Conservation (phyloP, 2,329 filamentous ascomycete genomes). For the Drechslerella stenobrocha region DNA sequence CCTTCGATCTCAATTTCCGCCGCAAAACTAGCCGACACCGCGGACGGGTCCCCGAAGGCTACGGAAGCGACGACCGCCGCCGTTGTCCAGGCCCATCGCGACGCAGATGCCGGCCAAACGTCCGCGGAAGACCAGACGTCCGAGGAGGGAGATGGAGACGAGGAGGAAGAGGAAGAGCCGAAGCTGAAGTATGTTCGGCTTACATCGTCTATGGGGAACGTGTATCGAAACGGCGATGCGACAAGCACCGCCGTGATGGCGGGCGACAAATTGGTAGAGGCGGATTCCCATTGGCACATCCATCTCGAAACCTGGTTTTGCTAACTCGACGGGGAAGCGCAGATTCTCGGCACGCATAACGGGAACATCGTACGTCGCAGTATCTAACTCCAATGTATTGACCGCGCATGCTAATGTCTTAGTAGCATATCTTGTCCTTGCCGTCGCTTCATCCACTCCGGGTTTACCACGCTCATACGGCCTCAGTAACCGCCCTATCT, state of each 20-base stretch:
- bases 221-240: slow-evolving; percentile 94
- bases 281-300: slow-evolving; percentile 6
- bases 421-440: slow-evolving; percentile 79
- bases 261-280: slow-evolving; percentile 89
- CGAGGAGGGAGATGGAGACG: slow-evolving; percentile 60
- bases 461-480: slow-evolving; percentile 88
- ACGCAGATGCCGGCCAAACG: slow-evolving; percentile 16
- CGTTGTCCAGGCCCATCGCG: slow-evolving; percentile 25
- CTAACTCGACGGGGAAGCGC: slow-evolving; percentile 55
- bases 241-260: slow-evolving; percentile 87
- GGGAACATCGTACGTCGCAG: slow-evolving; percentile 78
- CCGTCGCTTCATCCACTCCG: slow-evolving; percentile 79
- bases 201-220: slow-evolving; percentile 74
- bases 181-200: slow-evolving; percentile 88
- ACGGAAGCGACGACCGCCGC: slow-evolving; percentile 42
- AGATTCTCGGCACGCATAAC: slow-evolving; percentile 93
- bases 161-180: slow-evolving; percentile 88
- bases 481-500: slow-evolving; percentile 85
- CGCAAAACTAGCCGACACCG: slow-evolving; percentile 35
- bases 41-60: slow-evolving; percentile 35
- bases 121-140: slow-evolving; percentile 51
- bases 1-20: slow-evolving; percentile 33
- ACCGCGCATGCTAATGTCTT: slow-evolving; percentile 52
- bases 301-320: slow-evolving; percentile 5
- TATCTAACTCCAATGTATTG: not conserved